These are phyloP conservation scores for Camellia granthamiana DNA, from an alignment of 148 eudicot species.

Conservation along the genomic window DNA sequence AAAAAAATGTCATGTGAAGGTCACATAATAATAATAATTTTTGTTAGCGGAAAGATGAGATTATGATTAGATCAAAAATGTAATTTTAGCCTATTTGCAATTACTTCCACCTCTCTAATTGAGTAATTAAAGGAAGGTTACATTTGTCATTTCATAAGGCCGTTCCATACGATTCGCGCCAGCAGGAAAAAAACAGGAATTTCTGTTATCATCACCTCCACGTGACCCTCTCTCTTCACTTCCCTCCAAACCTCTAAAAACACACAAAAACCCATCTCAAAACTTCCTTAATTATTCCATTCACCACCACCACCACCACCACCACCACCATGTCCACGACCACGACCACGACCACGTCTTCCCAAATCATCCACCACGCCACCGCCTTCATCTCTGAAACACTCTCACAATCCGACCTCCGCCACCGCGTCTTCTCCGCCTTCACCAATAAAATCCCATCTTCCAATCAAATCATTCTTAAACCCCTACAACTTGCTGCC, in stretches of 20 bases:
- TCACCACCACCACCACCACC: constrained; percentile 1
- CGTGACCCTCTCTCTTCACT: background rate
- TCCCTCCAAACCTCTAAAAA: background rate
- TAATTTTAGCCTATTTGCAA: no score
- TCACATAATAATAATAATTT: no score
- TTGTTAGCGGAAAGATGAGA: no score
- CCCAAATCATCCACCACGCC: constrained; percentile 33
- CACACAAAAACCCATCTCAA: background rate
- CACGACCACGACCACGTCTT: constrained; percentile 12
- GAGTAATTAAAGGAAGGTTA: background rate
- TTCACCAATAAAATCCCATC: constrained; percentile 17
- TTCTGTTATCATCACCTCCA: constrained; percentile 4
- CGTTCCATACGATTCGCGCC: constrained; percentile 5
- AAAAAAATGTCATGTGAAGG: no score
- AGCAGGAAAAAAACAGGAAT: background rate
- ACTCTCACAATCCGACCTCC: constrained; percentile 28
- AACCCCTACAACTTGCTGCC: constrained; percentile 29
- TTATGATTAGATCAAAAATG: no score
- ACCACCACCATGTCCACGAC: constrained; percentile 28
- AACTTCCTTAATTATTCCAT: background rate
- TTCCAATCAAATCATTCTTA: constrained; percentile 17
- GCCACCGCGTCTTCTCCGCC: constrained; percentile 32
- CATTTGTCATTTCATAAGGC: background rate
- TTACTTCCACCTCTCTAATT: no score
- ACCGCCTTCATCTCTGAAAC: constrained; percentile 32